phyloP scores from a whole-genome alignment of 2,329 filamentous ascomycete genomes.

The Tolypocladium album region DNA sequence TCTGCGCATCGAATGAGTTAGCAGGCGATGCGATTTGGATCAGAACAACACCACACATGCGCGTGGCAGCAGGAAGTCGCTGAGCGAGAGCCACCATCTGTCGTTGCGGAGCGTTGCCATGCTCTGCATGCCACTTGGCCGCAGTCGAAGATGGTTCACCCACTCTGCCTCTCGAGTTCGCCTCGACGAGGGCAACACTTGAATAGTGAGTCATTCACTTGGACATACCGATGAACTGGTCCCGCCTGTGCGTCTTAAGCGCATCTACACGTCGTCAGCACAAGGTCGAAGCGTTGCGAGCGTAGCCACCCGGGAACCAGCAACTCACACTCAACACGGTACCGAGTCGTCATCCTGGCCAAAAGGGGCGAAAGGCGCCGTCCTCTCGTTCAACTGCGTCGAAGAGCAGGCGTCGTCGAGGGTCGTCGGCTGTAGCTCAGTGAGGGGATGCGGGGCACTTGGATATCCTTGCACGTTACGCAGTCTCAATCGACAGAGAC shows the following conservation, averaged over 20 bases:
- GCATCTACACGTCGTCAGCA: slow-evolving; percentile 35
- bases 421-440: background rate
- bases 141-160: background rate
- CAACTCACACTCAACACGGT: slow-evolving; percentile 62
- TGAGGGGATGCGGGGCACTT: background rate
- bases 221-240: slow-evolving; percentile 68
- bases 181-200: background rate
- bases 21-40: background rate
- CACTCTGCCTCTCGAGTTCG: background rate
- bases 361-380: background rate
- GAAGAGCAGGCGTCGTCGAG: background rate
- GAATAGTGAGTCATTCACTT: background rate
- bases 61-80: background rate
- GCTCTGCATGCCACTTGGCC: background rate
- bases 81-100: background rate
- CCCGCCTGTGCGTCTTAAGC: slow-evolving; percentile 74
- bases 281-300: background rate
- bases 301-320: background rate
- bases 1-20: slow-evolving; percentile 34
- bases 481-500: background rate
- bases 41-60: background rate
- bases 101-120: background rate
- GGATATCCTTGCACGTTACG: background rate
- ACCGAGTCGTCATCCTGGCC: slow-evolving; percentile 47
- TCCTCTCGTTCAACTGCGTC: background rate